Conservation (phyloP, 208 protist species). For the Hexamita inflata region DNA sequence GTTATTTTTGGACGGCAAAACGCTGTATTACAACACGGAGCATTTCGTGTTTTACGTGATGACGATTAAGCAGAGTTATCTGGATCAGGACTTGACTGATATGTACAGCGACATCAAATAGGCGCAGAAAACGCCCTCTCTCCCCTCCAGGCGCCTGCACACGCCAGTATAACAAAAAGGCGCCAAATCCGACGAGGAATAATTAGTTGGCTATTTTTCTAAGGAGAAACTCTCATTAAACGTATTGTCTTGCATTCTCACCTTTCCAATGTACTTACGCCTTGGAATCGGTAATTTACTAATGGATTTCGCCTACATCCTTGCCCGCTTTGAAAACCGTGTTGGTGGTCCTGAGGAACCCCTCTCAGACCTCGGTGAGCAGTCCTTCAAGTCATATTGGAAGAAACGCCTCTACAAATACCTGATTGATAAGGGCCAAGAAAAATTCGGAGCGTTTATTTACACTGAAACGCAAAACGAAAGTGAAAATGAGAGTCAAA, state of each 20-base stretch:
- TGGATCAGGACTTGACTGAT: constrained; percentile 2
- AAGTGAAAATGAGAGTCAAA: too few relatives aligned
- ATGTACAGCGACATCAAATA: too few relatives aligned
- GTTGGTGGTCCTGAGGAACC: constrained; percentile 34
- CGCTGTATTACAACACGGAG: constrained; percentile 27
- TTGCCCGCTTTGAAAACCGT: constrained; percentile 20
- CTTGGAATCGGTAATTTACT: constrained; percentile 30
- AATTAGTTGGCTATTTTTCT: constrained; percentile 34
- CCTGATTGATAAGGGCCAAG: background rate
- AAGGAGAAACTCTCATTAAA: constrained; percentile 34
- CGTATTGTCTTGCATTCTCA: constrained; percentile 33
- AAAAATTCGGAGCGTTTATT: too few relatives aligned
- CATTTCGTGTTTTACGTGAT: constrained; percentile 37
- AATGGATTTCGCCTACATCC: constrained; percentile 33
- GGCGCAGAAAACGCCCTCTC: too few relatives aligned
- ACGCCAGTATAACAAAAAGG: too few relatives aligned
- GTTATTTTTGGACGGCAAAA: constrained; percentile 39
- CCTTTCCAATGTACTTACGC: constrained; percentile 23
- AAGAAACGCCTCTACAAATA: background rate
- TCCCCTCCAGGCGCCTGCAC: too few relatives aligned
- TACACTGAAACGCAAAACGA: too few relatives aligned
- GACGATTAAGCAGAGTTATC: background rate
- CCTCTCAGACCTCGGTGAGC: constrained; percentile 23
- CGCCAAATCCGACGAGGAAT: constrained; percentile 27
- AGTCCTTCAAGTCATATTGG: constrained; percentile 33